These are phyloP conservation scores for Tuber magnatum DNA, from an alignment of 495 filamentous ascomycete species.

Conservation along the genomic window DNA sequence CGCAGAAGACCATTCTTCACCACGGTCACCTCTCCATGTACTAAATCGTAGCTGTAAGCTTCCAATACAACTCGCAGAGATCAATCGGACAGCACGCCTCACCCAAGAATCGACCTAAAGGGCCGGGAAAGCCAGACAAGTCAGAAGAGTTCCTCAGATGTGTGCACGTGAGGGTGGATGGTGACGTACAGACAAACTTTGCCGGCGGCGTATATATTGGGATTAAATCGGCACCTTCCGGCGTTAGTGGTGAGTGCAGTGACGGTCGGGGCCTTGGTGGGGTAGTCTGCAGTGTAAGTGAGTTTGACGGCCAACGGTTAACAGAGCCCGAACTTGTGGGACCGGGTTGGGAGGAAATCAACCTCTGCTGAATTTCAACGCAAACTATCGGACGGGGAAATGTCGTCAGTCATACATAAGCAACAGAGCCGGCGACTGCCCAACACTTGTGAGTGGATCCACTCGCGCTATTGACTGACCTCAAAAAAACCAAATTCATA, in stretches of 20 bases:
- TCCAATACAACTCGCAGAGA: neutral
- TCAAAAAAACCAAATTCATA: constrained; percentile 98
- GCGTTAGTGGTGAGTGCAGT: constrained; percentile 75
- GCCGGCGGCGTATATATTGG: constrained; percentile 87
- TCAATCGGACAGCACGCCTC: constrained; percentile 39
- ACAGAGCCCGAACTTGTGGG: constrained; percentile 6
- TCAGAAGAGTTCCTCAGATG: constrained; percentile 6
- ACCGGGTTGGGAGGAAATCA: constrained; percentile 12
- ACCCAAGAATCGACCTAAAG: constrained; percentile 83
- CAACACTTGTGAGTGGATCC: constrained; percentile 1
- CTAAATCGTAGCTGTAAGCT: constrained; percentile 47
- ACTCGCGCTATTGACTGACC: constrained; percentile 46
- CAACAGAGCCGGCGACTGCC: neutral
- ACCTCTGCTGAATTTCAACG: constrained; percentile 62
- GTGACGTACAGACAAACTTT: constrained; percentile 78
- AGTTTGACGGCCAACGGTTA: constrained; percentile 7
- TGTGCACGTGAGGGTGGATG: neutral
- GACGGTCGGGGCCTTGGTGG: constrained; percentile 70
- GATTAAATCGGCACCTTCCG: constrained; percentile 84
- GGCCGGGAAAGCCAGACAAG: constrained; percentile 24
- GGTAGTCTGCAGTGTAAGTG: constrained; percentile 60
- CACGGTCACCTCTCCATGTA: constrained; percentile 83
- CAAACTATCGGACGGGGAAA: constrained; percentile 47
- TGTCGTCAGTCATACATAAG: constrained; percentile 4
- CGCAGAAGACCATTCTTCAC: constrained; percentile 92